These are phyloP conservation scores for Aspergillus terreus DNA, from an alignment of 2,329 filamentous ascomycete species.

Conservation along the genomic window DNA sequence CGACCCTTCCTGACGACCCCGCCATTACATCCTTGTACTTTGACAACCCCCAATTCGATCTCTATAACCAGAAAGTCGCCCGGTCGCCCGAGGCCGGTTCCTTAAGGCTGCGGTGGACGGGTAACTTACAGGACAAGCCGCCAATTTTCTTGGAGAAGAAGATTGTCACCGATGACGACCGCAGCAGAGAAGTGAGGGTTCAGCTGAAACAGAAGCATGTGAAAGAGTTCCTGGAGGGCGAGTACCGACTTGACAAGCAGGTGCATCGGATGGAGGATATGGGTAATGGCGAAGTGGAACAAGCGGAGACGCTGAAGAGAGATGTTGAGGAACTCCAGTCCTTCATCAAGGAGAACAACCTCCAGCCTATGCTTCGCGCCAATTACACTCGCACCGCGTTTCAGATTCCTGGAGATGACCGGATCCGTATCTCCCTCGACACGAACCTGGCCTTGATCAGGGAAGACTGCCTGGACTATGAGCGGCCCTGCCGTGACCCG, in stretches of 20 bases:
- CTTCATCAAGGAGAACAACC: slow-evolving; percentile 71
- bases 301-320: slow-evolving; percentile 65
- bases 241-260: slow-evolving; percentile 90
- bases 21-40: slow-evolving; percentile 96
- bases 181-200: slow-evolving; percentile 75
- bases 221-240: slow-evolving; percentile 76
- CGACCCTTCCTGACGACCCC: slow-evolving; percentile 73
- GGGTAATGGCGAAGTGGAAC: slow-evolving; percentile 62
- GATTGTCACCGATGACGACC: slow-evolving; percentile 70
- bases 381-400: slow-evolving; percentile 95
- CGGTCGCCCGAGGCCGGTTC: slow-evolving; percentile 73
- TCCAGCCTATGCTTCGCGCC: slow-evolving; percentile 82
- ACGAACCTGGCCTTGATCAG: slow-evolving; percentile 85
- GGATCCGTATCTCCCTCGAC: slow-evolving; percentile 87
- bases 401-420: slow-evolving; percentile 89
- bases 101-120: slow-evolving; percentile 86
- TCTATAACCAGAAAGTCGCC: slow-evolving; percentile 83
- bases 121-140: slow-evolving; percentile 71
- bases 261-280: slow-evolving; percentile 78
- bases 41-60: slow-evolving; percentile 77
- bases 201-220: slow-evolving; percentile 93
- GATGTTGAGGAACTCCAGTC: slow-evolving; percentile 73
- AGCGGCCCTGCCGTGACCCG: slow-evolving; percentile 84
- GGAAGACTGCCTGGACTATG: slow-evolving; percentile 68
- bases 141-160: slow-evolving; percentile 90